Base-by-base conservation (phyloP, 257 asterid species). In the Lithospermum erythrorhizon region DNA sequence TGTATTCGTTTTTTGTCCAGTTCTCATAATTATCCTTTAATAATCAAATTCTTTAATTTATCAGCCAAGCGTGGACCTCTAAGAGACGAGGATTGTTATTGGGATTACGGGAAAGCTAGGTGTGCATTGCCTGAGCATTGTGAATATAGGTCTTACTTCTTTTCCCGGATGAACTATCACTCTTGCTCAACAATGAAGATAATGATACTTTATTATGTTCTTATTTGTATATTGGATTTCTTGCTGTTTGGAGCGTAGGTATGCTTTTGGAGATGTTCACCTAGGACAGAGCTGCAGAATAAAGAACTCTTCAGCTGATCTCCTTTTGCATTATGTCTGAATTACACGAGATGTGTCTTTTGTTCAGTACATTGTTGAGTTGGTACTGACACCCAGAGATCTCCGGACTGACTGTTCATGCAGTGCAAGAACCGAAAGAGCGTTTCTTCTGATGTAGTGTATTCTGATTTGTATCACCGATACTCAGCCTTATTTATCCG, bases 81-180 rank as follows among this genome's bases (percentile, higher is more conserved):
- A 75, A 82, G 98, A 77, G 86, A 88, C 57, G 96, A 84, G 52
- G 96, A 91, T 74, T 91, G 98, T 86, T 88, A 88, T 62, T 88
- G 98, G 98, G 98, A 91, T 75, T 91, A 91, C 53, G 98, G 96
- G 64, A 91, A 86, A 78, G 98, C 98, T 61, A 86, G 98, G 61
- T 91, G 98, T 62, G 96, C 96, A 66, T 88, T 94, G 98, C 70
- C 96, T 0, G 87, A 82, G 51, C 89, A 88, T 73, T 91, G 98
- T 74, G 98, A 82, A 91, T 91, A 91, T 78, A 85, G 98, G 98
- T 90, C 5, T 25, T 2, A 25, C 32, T 5, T 27, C 32, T 27
- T 27, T 27, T 27, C 32, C 7, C 6, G 6, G 32, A 27, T 27
- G 32, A 27, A 27, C 32, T 27, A 27, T 3, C 32, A 2, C 6